Percentiles rank a stretch among this genome's conserved stretches.
These are phyloP conservation scores for Wilcoxina mikolae DNA, from an alignment of 495 filamentous ascomycete species.

Conservation along the genomic window DNA sequence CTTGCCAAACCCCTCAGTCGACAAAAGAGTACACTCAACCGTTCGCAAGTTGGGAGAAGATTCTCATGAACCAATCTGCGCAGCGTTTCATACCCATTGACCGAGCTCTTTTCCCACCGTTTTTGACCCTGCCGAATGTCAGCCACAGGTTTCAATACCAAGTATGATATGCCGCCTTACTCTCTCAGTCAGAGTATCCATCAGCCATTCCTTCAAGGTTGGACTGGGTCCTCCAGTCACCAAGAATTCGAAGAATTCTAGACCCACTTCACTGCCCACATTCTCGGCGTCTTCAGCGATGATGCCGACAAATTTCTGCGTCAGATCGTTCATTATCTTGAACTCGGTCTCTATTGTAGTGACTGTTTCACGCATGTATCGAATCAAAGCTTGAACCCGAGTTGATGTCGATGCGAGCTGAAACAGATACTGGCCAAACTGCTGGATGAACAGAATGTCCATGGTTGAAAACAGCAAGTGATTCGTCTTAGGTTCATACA, in stretches of 20 bases:
- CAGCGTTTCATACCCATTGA: slow-evolving; percentile 59
- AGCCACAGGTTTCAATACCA: slow-evolving; percentile 10
- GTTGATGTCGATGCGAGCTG: slow-evolving; percentile 74
- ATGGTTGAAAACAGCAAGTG: slow-evolving; percentile 54
- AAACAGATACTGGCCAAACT: slow-evolving; percentile 64
- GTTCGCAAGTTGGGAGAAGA: slow-evolving; percentile 71
- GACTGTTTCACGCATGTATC: slow-evolving; percentile 67
- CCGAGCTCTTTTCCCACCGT: slow-evolving; percentile 81
- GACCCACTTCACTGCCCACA: slow-evolving; percentile 43
- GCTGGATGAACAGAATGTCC: slow-evolving; percentile 65
- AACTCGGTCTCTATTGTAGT: slow-evolving; percentile 61
- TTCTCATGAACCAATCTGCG: slow-evolving; percentile 68
- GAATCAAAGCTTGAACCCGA: slow-evolving; percentile 66
- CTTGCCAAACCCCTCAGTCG: slow-evolving; percentile 73
- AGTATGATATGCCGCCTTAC: slow-evolving; percentile 36
- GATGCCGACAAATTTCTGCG: slow-evolving; percentile 56
- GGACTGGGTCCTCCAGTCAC: slow-evolving; percentile 69
- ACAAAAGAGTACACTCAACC: slow-evolving; percentile 66
- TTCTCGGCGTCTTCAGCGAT: slow-evolving; percentile 49
- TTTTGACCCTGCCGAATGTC: slow-evolving; percentile 58
- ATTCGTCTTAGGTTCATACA: slow-evolving; percentile 32
- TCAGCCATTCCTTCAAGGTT: slow-evolving; percentile 69
- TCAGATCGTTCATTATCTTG: slow-evolving; percentile 68
- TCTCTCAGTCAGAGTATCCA: slow-evolving; percentile 71
- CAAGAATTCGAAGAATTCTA: slow-evolving; percentile 71